Conservation (phyloP, 345 rosid species). For the Linum lewisii region DNA sequence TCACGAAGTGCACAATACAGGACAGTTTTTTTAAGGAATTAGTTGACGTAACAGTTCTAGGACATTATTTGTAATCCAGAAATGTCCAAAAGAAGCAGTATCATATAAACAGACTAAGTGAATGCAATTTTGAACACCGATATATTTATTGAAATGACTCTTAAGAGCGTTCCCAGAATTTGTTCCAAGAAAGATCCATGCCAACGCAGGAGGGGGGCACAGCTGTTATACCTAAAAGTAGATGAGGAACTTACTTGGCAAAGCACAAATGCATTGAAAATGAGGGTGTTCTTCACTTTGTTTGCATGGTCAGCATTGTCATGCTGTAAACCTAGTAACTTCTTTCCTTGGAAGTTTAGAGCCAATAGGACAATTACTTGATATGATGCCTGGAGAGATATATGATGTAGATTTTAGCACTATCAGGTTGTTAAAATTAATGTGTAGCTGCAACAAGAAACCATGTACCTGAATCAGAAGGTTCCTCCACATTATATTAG, state of each 20-base stretch:
- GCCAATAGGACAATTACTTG: slow-evolving; percentile 22
- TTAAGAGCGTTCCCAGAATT: no score
- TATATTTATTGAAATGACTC: no score
- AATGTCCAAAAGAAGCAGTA: no score
- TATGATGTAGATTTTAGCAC: slow-evolving; percentile 1
- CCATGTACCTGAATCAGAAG: slow-evolving; percentile 21
- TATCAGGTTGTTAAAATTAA: neutral
- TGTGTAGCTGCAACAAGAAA: neutral
- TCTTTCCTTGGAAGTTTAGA: slow-evolving; percentile 23
- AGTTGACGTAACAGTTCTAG: no score
- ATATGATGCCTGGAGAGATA: slow-evolving; percentile 22
- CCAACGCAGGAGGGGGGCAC: neutral
- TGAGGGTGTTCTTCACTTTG: slow-evolving; percentile 25
- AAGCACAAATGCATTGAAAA: slow-evolving; percentile 30
- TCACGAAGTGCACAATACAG: no score
- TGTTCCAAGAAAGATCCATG: no score
- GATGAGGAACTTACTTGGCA: slow-evolving; percentile 17
- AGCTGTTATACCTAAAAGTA: neutral
- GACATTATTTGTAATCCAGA: no score
- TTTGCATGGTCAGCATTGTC: slow-evolving; percentile 12
- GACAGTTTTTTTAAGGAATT: no score
- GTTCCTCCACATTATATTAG: slow-evolving; percentile 33
- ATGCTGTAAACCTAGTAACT: slow-evolving; percentile 14
- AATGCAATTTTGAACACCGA: no score
- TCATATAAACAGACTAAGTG: no score